Evolutionary conservation across 2,329 filamentous ascomycete genomes (phyloP).

Genomic region (Penicillium concentricum): DNA sequence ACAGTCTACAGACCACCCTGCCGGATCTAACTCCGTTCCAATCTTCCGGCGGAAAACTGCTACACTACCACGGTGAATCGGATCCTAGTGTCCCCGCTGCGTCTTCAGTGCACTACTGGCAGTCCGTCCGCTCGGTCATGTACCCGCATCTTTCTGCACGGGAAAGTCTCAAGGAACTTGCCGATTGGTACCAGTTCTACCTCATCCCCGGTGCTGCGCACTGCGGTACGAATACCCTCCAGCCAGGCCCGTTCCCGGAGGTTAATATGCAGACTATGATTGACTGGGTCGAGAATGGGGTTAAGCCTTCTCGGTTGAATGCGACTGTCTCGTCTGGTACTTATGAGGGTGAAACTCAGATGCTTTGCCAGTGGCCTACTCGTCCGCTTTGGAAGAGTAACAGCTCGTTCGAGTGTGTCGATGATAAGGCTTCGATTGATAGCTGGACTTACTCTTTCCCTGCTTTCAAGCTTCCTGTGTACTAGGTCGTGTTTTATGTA

Average conservation of each 20-base stretch:
- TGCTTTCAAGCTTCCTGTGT: conserved; percentile 42
- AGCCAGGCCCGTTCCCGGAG: conserved; percentile 48
- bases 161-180: conserved; percentile 43
- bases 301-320: conserved; percentile 46
- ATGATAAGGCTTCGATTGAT: conserved; percentile 41
- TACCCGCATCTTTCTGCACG: conserved; percentile 43
- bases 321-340: conserved; percentile 38
- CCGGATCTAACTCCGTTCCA: conserved; percentile 55
- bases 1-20: conserved; percentile 54
- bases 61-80: conserved; percentile 60
- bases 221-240: conserved; percentile 48
- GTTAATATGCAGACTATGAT: conserved; percentile 50
- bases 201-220: conserved; percentile 56
- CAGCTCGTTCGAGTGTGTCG: conserved; percentile 39
- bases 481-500: conserved; percentile 22
- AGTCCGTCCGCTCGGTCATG: conserved; percentile 54
- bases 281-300: conserved; percentile 54
- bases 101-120: conserved; percentile 56
- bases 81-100: conserved; percentile 54
- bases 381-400: conserved; percentile 32
- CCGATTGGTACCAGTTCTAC: conserved; percentile 57
- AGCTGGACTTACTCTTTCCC: conserved; percentile 43
- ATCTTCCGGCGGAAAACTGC: conserved; percentile 53
- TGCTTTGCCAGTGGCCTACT: conserved; percentile 37
- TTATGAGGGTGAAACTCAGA: conserved; percentile 32